Base-by-base conservation (phyloP, 164 flowering plant genomes). In the Akebia trifoliata region DNA sequence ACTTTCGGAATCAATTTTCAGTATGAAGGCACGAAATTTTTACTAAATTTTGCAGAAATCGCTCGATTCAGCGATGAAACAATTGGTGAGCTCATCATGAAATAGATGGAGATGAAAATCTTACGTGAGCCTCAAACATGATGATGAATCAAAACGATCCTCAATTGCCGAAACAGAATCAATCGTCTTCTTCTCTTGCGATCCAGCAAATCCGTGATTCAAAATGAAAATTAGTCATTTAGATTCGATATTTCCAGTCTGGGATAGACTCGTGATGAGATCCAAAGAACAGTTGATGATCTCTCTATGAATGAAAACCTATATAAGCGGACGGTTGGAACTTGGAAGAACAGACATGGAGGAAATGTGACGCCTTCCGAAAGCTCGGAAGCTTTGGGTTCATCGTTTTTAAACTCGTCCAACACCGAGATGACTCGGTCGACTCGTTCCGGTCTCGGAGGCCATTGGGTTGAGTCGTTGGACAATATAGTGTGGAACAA, bases 111-210 rank as follows among this genome's bases (percentile, higher is more conserved):
- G 21, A 36, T 20, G 3, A 57, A n/a, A 31, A 17, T 22, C 74
- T 67, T 66, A 79, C 83, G 67, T 78, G 80, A 46, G 80, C 80
- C 65, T 78, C 83, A 50, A 78, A 78, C 83, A 78, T 78, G 69
- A 60, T 42, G 66, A 55, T 56, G 59, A 28, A 52, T 54, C 35
- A 5, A 59, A 30, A 2, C 30, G 42, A 35, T 28, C 51, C 14
- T 29, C 29, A 24, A 24, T 36, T 50, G 53, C 60, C 4, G 48
- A 26, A 30, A 39, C 15, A 3, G 12, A 45, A 54, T 26, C 51
- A 14, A 54, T n/a, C n/a, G n/a, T n/a, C n/a, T n/a, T n/a, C n/a
- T n/a, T n/a, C n/a, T n/a, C n/a, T n/a, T n/a, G n/a, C n/a, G n/a
- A n/a, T n/a, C n/a, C n/a, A n/a, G n/a, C n/a, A n/a, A n/a, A n/a